Conservation (phyloP, 441 rosid species). For the Pelargonium citronellum region DNA sequence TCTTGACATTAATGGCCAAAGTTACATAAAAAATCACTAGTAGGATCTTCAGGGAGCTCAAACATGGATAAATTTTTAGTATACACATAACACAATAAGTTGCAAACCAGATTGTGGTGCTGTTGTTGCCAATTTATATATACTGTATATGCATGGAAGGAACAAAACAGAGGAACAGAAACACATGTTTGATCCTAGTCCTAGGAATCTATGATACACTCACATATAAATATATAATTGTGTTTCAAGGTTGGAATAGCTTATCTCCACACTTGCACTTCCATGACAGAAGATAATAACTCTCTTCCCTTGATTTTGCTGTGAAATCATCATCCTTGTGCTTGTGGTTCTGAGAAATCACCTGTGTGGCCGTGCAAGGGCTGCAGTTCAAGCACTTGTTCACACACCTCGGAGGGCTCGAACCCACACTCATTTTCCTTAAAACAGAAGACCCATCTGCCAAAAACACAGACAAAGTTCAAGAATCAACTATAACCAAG, state of each 20-base stretch:
- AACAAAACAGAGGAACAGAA: neutral
- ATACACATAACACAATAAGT: too few relatives aligned
- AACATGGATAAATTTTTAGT: too few relatives aligned
- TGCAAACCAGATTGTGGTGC: too few relatives aligned
- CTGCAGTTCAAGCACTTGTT: slow-evolving; percentile 39
- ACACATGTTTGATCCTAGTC: too few relatives aligned
- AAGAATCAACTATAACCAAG: neutral
- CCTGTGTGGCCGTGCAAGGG: slow-evolving; percentile 38
- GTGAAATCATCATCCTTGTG: slow-evolving; percentile 1
- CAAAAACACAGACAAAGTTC: neutral
- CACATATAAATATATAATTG: too few relatives aligned
- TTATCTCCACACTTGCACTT: slow-evolving; percentile 38
- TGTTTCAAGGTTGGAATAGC: slow-evolving; percentile 31
- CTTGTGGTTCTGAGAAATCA: slow-evolving; percentile 30
- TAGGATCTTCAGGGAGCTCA: too few relatives aligned
- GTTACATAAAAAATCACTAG: too few relatives aligned
- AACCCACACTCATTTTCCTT: slow-evolving; percentile 35
- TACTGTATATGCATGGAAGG: neutral
- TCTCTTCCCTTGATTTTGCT: slow-evolving; percentile 24
- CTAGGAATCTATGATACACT: too few relatives aligned
- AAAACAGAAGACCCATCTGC: slow-evolving; percentile 21
- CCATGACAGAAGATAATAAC: slow-evolving; percentile 37
- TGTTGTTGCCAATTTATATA: too few relatives aligned
- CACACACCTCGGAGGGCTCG: slow-evolving; percentile 35
- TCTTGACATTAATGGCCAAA: too few relatives aligned